phyloP scores from a whole-genome alignment of 805 yeast genomes.

The Kuraishia capsulata region DNA sequence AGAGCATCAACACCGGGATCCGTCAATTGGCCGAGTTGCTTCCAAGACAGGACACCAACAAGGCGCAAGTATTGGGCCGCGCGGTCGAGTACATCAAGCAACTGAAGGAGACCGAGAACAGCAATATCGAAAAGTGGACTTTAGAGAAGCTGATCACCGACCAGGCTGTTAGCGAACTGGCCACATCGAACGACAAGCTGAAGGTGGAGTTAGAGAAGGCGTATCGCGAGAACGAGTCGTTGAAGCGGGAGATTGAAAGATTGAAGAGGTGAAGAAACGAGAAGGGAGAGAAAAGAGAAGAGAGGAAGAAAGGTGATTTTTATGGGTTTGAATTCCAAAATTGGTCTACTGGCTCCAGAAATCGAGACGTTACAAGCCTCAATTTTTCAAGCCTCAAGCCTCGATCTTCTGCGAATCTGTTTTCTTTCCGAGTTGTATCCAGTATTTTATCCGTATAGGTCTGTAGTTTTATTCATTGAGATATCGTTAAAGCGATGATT shows the following conservation, averaged over 20 bases:
- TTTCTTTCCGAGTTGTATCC: no score
- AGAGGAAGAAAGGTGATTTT: not conserved
- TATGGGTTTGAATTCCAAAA: no score
- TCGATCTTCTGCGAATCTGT: no score
- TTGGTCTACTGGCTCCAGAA: no score
- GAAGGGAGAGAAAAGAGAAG: no score
- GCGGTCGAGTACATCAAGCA: constrained; percentile 88
- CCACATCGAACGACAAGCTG: constrained; percentile 78
- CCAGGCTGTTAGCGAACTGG: constrained; percentile 81
- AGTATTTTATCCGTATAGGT: no score
- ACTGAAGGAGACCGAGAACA: constrained; percentile 82
- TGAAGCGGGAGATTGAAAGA: not conserved
- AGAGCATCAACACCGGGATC: constrained; percentile 81
- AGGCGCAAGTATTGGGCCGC: constrained; percentile 79
- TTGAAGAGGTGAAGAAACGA: no score
- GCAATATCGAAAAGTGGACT: constrained; percentile 91
- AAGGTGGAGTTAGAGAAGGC: constrained; percentile 85
- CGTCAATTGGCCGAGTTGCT: constrained; percentile 67
- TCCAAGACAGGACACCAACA: constrained; percentile 80
- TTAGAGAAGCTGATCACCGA: constrained; percentile 86
- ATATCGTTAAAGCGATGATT: no score
- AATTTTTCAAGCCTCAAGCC: no score
- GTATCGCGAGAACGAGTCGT: constrained; percentile 72
- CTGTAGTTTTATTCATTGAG: no score
- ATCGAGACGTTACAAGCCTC: no score